phyloP scores from a whole-genome alignment of 140 eudicot species.

The Cichorium intybus region DNA sequence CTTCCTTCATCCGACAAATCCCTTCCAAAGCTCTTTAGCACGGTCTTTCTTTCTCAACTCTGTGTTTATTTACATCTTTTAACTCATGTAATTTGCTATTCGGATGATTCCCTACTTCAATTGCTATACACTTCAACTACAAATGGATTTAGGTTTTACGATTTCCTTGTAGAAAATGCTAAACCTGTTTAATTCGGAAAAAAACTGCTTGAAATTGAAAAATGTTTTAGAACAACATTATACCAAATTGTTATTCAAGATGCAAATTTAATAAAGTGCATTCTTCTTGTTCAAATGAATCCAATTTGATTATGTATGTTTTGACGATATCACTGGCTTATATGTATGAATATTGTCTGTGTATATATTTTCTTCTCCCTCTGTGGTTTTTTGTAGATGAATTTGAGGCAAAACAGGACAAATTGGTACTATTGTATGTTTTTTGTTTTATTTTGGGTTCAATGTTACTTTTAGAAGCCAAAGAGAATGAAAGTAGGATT shows the following conservation, averaged over 20 bases:
- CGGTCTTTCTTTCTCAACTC: conserved; percentile 43
- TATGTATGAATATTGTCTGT: too few relatives aligned
- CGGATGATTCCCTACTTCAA: background rate
- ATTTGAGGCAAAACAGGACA: too few relatives aligned
- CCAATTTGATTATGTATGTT: background rate
- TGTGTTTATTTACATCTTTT: background rate
- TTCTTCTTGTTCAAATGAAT: background rate
- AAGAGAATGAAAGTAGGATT: too few relatives aligned
- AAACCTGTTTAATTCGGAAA: background rate
- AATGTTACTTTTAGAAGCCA: too few relatives aligned
- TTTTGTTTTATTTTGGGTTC: too few relatives aligned
- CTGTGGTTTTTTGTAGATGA: background rate
- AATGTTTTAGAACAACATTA: background rate
- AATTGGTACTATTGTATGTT: too few relatives aligned
- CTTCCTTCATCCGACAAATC: conserved; percentile 70
- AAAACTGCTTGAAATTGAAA: background rate
- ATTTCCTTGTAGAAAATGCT: background rate
- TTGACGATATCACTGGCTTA: too few relatives aligned
- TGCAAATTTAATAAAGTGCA: background rate
- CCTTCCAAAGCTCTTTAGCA: conserved; percentile 88
- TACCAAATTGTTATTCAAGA: background rate
- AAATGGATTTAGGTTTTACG: background rate
- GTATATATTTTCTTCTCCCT: background rate
- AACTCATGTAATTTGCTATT: background rate
- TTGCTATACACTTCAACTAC: background rate